A percentile compares a stretch with the other conserved stretches of the same genome.
phyloP scores from a whole-genome alignment of 2,329 filamentous ascomycete genomes.

The Colletotrichum sp. region DNA sequence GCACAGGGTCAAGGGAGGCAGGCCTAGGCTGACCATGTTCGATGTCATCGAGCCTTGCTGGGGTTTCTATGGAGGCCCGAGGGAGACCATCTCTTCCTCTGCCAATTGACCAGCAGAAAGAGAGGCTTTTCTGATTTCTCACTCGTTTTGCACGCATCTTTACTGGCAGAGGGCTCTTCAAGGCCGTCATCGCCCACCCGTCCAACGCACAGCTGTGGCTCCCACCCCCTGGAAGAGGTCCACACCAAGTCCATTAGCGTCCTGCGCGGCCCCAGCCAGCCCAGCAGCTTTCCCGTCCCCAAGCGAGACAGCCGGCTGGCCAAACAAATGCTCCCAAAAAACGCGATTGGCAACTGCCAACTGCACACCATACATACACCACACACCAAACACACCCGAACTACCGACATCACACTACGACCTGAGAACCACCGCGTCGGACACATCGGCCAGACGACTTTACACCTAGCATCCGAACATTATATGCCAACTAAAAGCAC shows the following conservation, averaged over 20 bases:
- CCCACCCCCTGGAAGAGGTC: background rate
- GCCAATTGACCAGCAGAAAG: background rate
- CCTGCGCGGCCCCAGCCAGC: background rate
- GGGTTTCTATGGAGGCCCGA: background rate
- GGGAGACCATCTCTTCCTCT: background rate
- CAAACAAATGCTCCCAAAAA: background rate
- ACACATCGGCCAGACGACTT: background rate
- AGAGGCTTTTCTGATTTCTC: background rate
- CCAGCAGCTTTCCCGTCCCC: background rate
- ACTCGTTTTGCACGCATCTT: background rate
- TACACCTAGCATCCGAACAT: background rate
- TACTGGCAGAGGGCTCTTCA: background rate
- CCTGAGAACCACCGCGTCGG: background rate
- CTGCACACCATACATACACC: background rate
- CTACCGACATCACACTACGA: background rate
- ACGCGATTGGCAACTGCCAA: background rate
- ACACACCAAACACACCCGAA: background rate
- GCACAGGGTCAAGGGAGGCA: background rate
- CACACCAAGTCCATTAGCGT: background rate
- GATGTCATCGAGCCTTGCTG: background rate
- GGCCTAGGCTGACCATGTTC: background rate
- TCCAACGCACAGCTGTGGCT: background rate
- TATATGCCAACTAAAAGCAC: background rate
- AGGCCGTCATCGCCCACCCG: background rate
- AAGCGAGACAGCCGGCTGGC: conserved; percentile 2